phyloP scores from a whole-genome alignment of 164 flowering plant species.

The Magnolia officinalis region DNA sequence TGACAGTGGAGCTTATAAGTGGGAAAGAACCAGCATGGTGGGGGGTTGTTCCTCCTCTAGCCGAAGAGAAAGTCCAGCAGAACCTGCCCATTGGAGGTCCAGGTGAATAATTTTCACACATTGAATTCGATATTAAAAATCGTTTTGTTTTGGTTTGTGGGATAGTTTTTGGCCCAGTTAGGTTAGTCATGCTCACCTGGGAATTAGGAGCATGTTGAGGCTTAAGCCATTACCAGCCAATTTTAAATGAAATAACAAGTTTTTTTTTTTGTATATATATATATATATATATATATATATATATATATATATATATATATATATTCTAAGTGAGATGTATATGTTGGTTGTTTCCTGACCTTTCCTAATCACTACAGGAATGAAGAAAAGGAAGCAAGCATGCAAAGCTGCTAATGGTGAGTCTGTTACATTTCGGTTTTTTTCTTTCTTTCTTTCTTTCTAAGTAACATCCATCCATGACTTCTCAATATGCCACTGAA shows the following conservation, averaged over 20 bases:
- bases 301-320: too few relatives aligned
- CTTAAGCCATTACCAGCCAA: too few relatives aligned
- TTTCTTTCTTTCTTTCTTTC: too few relatives aligned
- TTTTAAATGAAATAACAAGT: too few relatives aligned
- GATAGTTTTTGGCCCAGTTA: background rate
- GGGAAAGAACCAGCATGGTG: slow-evolving; percentile 66
- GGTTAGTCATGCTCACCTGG: too few relatives aligned
- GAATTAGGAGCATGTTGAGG: too few relatives aligned
- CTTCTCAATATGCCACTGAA: too few relatives aligned
- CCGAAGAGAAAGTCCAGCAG: slow-evolving; percentile 88
- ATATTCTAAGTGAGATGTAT: too few relatives aligned
- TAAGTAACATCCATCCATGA: too few relatives aligned
- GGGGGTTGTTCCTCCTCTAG: slow-evolving; percentile 50
- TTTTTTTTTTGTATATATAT: too few relatives aligned
- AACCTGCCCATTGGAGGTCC: slow-evolving; percentile 56
- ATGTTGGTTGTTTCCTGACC: too few relatives aligned
- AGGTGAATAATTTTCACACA: slow-evolving; percentile 36
- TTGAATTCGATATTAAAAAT: background rate
- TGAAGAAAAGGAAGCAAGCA: slow-evolving; percentile 78
- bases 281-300: too few relatives aligned
- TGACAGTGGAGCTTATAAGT: slow-evolving; percentile 49
- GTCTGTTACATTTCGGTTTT: slow-evolving; percentile 17
- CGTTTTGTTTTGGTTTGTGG: background rate
- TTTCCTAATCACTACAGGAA: slow-evolving; percentile 37
- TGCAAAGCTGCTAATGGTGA: slow-evolving; percentile 14